These are phyloP conservation scores for Nigrograna mackinnonii DNA, from an alignment of 2,329 filamentous ascomycete species.

Conservation along the genomic window DNA sequence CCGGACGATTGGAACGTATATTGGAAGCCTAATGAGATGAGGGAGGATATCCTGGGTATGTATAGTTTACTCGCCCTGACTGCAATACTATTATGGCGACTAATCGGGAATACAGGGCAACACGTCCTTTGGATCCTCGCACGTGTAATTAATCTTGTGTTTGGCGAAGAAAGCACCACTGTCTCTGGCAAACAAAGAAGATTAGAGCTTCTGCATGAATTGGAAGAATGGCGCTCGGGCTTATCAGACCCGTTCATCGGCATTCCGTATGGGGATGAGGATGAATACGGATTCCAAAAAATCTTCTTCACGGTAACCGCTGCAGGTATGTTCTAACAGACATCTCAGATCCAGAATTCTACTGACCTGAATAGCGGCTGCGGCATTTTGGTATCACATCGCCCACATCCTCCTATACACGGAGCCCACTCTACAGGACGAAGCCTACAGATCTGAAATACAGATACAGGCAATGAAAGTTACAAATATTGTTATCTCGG, in stretches of 20 bases:
- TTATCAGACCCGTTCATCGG: conserved; percentile 33
- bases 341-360: not conserved
- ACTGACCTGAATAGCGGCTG: conserved; percentile 18
- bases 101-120: too few relatives aligned
- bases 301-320: conserved; percentile 36
- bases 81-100: too few relatives aligned
- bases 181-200: conserved; percentile 17
- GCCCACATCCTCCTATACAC: conserved; percentile 34
- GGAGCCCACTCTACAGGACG: conserved; percentile 30
- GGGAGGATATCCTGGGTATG: conserved; percentile 37
- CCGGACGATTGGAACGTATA: conserved; percentile 35
- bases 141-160: conserved; percentile 29
- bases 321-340: conserved; percentile 14
- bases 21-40: conserved; percentile 27
- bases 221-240: conserved; percentile 29
- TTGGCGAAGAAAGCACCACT: conserved; percentile 20
- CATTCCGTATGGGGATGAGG: conserved; percentile 31
- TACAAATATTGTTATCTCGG: conserved; percentile 33
- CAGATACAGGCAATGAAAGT: conserved; percentile 34
- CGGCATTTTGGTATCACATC: conserved; percentile 38
- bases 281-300: conserved; percentile 33
- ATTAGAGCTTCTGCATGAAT: conserved; percentile 25
- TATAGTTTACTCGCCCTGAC: too few relatives aligned
- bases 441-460: conserved; percentile 25
- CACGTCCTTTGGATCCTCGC: conserved; percentile 39